These are phyloP conservation scores for Corynespora cassiicola DNA, from an alignment of 2,329 filamentous ascomycete species.

Conservation along the genomic window DNA sequence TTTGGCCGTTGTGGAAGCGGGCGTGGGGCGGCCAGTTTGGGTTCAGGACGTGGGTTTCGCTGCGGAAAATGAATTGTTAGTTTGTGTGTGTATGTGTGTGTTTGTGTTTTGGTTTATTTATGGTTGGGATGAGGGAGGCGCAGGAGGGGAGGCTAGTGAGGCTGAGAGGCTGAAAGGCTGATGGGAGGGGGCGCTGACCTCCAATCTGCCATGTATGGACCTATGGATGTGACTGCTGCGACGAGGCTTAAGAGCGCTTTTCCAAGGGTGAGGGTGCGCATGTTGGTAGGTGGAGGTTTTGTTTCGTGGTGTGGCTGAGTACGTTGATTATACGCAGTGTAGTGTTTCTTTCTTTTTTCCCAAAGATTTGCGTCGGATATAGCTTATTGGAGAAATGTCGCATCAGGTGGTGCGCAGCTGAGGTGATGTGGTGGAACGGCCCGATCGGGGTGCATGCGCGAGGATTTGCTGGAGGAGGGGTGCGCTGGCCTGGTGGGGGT, in stretches of 20 bases:
- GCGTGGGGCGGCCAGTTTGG: constrained; percentile 59
- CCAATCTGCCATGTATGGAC: constrained; percentile 44
- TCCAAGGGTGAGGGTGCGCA: constrained; percentile 22
- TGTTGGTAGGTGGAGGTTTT: constrained; percentile 1
- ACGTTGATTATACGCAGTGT: too few species aligned
- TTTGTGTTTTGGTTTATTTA: neutral
- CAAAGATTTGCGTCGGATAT: too few species aligned
- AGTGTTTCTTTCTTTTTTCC: too few species aligned
- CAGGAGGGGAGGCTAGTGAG: neutral
- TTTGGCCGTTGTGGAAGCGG: constrained; percentile 61
- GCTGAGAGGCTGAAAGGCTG: neutral
- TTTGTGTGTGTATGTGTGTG: too few species aligned
- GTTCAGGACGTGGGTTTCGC: constrained; percentile 56
- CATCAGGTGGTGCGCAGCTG: too few species aligned
- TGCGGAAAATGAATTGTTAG: constrained; percentile 2
- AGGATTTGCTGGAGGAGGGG: too few species aligned
- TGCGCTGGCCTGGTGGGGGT: too few species aligned
- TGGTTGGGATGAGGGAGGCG: neutral
- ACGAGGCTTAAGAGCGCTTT: constrained; percentile 36
- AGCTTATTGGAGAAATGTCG: too few species aligned
- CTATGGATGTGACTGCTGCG: constrained; percentile 37
- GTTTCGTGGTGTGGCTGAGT: too few species aligned
- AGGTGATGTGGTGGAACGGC: too few species aligned
- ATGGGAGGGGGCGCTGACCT: constrained; percentile 19
- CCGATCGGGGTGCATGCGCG: too few species aligned